Evolutionary conservation across 140 eudicot species (phyloP).

Genomic region (Senecio squalidus): DNA sequence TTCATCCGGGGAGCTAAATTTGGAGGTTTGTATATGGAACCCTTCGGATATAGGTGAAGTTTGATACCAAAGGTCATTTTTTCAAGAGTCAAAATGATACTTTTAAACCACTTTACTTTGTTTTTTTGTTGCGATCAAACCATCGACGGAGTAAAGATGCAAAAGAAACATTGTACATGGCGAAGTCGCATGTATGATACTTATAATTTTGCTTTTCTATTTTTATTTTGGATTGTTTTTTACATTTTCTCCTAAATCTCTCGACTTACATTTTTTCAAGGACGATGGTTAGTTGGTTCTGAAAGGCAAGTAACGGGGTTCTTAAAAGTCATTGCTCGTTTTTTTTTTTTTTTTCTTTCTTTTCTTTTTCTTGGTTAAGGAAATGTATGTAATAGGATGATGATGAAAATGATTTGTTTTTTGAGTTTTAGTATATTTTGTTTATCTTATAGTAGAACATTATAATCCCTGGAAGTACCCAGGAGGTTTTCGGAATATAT

Average conservation of each 20-base stretch:
- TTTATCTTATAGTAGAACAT: slow-evolving; percentile 19
- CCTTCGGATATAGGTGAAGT: slow-evolving; percentile 44
- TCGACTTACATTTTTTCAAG: no score
- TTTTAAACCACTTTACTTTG: background rate
- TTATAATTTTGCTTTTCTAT: no score
- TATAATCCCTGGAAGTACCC: slow-evolving; percentile 16
- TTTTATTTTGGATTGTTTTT: no score
- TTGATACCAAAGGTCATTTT: slow-evolving; percentile 25
- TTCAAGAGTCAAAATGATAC: background rate
- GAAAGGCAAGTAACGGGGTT: slow-evolving; percentile 14
- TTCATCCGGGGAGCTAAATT: slow-evolving; percentile 50
- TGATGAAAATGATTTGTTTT: slow-evolving; percentile 4
- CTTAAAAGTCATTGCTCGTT: slow-evolving; percentile 5
- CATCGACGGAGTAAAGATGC: slow-evolving; percentile 16
- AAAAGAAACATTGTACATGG: slow-evolving; percentile 2
- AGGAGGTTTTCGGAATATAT: slow-evolving; percentile 24
- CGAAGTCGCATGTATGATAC: no score
- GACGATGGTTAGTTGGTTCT: slow-evolving; percentile 20
- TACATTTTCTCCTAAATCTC: no score
- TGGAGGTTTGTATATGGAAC: slow-evolving; percentile 77
- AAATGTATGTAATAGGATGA: slow-evolving; percentile 33
- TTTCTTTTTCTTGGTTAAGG: background rate
- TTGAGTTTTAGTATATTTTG: slow-evolving; percentile 5
- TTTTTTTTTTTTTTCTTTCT: background rate
- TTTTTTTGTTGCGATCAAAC: slow-evolving; percentile 11